Base-by-base conservation (phyloP, 345 rosid species). In the Angophora floribunda region DNA sequence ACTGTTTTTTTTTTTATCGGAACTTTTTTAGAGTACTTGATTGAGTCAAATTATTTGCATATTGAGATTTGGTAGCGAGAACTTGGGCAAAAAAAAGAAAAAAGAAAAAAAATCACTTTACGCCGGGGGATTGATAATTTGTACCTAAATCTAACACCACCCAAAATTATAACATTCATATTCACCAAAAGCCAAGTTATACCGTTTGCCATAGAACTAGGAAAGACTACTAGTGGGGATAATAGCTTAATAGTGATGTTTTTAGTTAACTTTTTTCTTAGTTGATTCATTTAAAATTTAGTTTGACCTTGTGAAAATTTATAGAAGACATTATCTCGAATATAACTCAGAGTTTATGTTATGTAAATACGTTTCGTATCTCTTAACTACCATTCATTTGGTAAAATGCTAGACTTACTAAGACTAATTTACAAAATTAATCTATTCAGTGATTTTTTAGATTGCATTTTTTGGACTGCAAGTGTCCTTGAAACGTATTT, bases 391-490 rank as follows among this genome's bases (percentile, higher is more conserved):
- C 41, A n/a, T 65, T n/a, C 6, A n/a, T 14, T 65, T 30, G 41
- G 78, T 9, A n/a, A 65, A 14, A 65, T n/a, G 78, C 21, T 30
- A 65, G 41, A 65, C 19, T 65, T 30, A 14, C 21, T 14, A 14
- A 7, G 41, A 65, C 0, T 0, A 1, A 65, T 30, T 14, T 14
- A 30, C 9, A 14, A 65, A 30, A n/a, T 6, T 1, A 10, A 7
- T 65, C 9, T 65, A 65, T 65, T 65, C 0, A 2, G 19, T 10
- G 3, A 14, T 14, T 6, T 52, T 65, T 28, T 63, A 13, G 36
- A 63, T 13, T n/a, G 0, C 75, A 59, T 26, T 4, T 10, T 65
- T 65, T 65, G n/a, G 75, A 65, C 9, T 13, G 75, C 21, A 65
- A n/a, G 13, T 2, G 78, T 65, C 8, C 78, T 30, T 65, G 19